Evolutionary conservation across 805 yeast species (phyloP).

Genomic region (Lachancea sp.): DNA sequence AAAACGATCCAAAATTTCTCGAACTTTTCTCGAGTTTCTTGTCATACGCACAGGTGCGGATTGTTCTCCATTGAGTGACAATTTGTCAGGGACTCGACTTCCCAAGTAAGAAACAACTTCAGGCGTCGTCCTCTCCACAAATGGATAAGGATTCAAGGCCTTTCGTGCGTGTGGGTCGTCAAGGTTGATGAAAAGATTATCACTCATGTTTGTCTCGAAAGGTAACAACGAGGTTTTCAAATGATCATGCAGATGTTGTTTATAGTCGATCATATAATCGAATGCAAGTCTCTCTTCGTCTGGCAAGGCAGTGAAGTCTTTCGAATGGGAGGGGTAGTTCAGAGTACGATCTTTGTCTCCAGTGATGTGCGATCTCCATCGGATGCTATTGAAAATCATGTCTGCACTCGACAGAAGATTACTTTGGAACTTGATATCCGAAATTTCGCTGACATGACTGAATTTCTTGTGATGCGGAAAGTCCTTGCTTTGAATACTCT

Average conservation of each 20-base stretch:
- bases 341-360: constrained; percentile 21
- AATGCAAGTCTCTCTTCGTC: constrained; percentile 19
- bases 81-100: constrained; percentile 3
- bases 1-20: constrained; percentile 22
- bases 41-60: constrained; percentile 18
- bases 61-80: constrained; percentile 2
- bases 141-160: neutral
- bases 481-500: neutral
- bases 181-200: neutral
- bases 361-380: constrained; percentile 17
- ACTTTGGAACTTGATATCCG: neutral
- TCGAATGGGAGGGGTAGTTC: constrained; percentile 1
- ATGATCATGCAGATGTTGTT: constrained; percentile 18
- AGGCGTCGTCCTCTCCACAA: neutral
- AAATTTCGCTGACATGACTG: neutral
- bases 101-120: constrained; percentile 1
- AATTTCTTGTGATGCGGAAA: neutral
- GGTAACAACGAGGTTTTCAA: constrained; percentile 14
- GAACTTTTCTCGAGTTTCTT: constrained; percentile 23
- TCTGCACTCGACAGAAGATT: constrained; percentile 16
- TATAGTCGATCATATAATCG: constrained; percentile 28
- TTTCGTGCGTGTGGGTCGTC: neutral
- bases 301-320: constrained; percentile 3
- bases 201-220: constrained; percentile 20
- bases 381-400: constrained; percentile 11